Evolutionary conservation across 2,329 filamentous ascomycete genomes (phyloP).

Genomic region (Colletotrichum siamense): DNA sequence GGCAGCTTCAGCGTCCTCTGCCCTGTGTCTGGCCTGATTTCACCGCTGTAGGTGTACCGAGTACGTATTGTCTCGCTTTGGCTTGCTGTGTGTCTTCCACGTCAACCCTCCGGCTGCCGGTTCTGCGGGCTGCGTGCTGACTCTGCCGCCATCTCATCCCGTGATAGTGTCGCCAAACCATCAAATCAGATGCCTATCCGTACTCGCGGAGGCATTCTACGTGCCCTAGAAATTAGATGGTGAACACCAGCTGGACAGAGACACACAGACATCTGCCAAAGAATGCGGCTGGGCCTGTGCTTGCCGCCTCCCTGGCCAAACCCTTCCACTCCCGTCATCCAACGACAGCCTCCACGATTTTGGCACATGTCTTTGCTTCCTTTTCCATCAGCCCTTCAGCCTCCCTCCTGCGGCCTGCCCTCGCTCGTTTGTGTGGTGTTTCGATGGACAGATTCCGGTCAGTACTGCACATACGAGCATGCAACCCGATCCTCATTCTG

Average conservation of each 20-base stretch:
- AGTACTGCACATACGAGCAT: too few relatives aligned
- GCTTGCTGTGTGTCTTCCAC: constrained; percentile 10
- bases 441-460: background rate
- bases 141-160: background rate
- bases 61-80: constrained; percentile 2
- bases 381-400: background rate
- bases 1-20: too few relatives aligned
- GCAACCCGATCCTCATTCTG: too few relatives aligned
- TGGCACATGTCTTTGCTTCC: background rate
- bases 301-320: constrained; percentile 1
- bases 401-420: background rate
- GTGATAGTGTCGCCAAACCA: background rate
- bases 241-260: background rate
- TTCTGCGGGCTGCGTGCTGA: background rate
- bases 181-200: background rate
- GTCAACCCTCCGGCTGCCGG: background rate
- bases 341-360: background rate
- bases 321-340: background rate
- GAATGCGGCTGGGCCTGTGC: background rate
- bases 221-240: background rate
- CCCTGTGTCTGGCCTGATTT: too few relatives aligned
- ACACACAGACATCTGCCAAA: background rate
- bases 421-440: background rate
- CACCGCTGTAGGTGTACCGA: background rate
- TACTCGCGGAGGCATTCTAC: background rate